Evolutionary conservation across 129 eudicot genomes (phyloP).

Genomic region (Flaveria bidentis): DNA sequence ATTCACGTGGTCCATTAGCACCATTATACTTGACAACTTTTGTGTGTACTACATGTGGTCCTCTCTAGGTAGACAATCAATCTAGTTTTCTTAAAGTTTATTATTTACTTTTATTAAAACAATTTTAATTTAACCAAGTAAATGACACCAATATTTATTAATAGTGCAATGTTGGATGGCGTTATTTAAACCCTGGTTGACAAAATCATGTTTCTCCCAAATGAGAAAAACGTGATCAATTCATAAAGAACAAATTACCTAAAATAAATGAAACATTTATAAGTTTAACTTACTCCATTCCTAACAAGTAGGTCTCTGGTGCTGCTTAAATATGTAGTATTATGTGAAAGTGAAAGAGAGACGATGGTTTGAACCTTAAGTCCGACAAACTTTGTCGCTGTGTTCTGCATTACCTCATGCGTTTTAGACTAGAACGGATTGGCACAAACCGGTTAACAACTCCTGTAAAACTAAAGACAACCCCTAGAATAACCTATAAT

Average conservation of each 20-base stretch:
- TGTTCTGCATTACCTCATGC: too few species aligned
- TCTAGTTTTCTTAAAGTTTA: neutral
- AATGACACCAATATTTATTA: neutral
- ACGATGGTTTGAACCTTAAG: too few species aligned
- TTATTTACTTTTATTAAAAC: neutral
- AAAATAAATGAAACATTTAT: too few species aligned
- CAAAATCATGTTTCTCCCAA: neutral
- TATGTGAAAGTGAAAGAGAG: too few species aligned
- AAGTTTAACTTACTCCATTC: too few species aligned
- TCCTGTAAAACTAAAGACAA: too few species aligned
- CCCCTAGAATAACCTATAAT: too few species aligned
- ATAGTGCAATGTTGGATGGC: neutral
- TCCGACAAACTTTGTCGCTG: too few species aligned
- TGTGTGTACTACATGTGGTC: slow-evolving; percentile 1
- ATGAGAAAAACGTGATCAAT: neutral
- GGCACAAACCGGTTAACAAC: too few species aligned
- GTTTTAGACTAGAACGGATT: too few species aligned
- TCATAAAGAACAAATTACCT: neutral
- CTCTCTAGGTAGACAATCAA: neutral
- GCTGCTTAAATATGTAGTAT: too few species aligned
- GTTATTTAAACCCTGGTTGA: neutral
- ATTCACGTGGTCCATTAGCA: neutral
- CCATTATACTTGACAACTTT: neutral
- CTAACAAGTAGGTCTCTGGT: too few species aligned
- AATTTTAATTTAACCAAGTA: neutral